Evolutionary conservation across 768 basidiomycete genomes (phyloP).

Genomic region (Leucogyrophana mollusca): DNA sequence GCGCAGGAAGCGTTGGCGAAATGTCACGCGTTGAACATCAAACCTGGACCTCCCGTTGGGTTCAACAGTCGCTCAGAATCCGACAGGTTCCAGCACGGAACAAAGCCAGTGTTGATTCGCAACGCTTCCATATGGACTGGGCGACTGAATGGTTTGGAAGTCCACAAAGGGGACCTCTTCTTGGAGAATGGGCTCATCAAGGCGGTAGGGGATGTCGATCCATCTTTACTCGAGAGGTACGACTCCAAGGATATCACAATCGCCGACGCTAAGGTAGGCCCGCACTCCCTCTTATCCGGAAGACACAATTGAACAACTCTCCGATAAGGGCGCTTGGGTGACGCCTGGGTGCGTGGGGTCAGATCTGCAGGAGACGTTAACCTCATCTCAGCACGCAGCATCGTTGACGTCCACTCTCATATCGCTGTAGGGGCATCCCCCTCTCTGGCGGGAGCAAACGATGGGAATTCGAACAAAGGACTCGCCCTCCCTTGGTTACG

Average conservation of each 20-base stretch:
- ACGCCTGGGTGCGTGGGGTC: conserved; percentile 58
- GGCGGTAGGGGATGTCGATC: conserved; percentile 41
- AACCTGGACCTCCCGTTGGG: conserved; percentile 35
- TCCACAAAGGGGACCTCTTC: conserved; percentile 37
- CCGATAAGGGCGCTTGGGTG: conserved; percentile 41
- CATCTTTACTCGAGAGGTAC: conserved; percentile 29
- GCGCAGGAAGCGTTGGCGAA: conserved; percentile 28
- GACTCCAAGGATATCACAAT: conserved; percentile 45
- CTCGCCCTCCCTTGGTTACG: conserved; percentile 78
- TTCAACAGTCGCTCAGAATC: conserved; percentile 34
- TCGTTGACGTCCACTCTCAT: conserved; percentile 78
- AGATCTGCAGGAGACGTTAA: too few relatives aligned
- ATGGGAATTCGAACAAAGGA: conserved; percentile 65
- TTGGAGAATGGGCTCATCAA: conserved; percentile 39
- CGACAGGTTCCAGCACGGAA: conserved; percentile 37
- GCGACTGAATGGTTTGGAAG: conserved; percentile 30
- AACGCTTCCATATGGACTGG: conserved; percentile 60
- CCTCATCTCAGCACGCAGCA: conserved; percentile 26
- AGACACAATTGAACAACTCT: too few relatives aligned
- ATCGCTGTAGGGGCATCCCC: conserved; percentile 73
- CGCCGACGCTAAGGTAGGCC: conserved; percentile 57
- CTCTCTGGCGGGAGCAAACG: conserved; percentile 43
- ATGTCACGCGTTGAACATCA: conserved; percentile 33
- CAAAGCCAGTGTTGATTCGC: conserved; percentile 35
- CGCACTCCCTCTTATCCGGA: too few relatives aligned